Conservation (phyloP, 1,139 yeast genomes). For the Kodamaea alishanica region DNA sequence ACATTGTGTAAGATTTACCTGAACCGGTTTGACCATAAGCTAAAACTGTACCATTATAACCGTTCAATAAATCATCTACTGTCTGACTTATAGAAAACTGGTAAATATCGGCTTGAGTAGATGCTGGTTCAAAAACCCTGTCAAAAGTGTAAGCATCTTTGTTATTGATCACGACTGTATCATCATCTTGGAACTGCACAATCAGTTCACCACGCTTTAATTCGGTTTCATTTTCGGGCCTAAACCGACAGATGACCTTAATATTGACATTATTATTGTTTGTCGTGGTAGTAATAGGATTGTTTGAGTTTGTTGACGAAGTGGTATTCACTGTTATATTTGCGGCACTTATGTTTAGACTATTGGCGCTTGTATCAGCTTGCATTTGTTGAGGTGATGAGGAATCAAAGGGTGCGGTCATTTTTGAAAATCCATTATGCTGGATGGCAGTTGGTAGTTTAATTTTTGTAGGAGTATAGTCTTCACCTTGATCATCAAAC, state of each 20-base stretch:
- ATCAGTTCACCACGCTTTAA: conserved; percentile 15
- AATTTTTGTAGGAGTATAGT: conserved; percentile 9
- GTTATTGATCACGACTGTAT: conserved; percentile 27
- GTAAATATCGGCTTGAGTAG: conserved; percentile 60
- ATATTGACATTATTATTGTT: conserved; percentile 31
- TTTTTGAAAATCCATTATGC: not conserved
- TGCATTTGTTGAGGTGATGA: conserved; percentile 1
- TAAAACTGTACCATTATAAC: conserved; percentile 80
- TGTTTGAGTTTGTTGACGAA: not conserved
- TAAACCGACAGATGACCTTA: conserved; percentile 63
- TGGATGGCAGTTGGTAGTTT: conserved; percentile 5
- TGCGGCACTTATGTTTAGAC: not conserved
- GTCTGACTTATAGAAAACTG: conserved; percentile 55
- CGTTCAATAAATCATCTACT: conserved; percentile 67
- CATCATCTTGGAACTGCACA: conserved; percentile 26
- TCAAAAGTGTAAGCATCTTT: conserved; percentile 61
- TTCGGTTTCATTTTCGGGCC: conserved; percentile 48
- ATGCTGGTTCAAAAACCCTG: conserved; percentile 50
- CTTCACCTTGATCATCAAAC: conserved; percentile 6
- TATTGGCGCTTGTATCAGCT: not conserved
- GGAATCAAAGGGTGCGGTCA: conserved; percentile 4
- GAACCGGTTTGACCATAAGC: conserved; percentile 92
- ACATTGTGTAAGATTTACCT: conserved; percentile 85
- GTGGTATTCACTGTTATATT: not conserved
- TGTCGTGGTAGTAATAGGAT: conserved; percentile 1